Evolutionary conservation across 2,329 filamentous ascomycete species (phyloP).

Genomic region (Fusarium globosum): DNA sequence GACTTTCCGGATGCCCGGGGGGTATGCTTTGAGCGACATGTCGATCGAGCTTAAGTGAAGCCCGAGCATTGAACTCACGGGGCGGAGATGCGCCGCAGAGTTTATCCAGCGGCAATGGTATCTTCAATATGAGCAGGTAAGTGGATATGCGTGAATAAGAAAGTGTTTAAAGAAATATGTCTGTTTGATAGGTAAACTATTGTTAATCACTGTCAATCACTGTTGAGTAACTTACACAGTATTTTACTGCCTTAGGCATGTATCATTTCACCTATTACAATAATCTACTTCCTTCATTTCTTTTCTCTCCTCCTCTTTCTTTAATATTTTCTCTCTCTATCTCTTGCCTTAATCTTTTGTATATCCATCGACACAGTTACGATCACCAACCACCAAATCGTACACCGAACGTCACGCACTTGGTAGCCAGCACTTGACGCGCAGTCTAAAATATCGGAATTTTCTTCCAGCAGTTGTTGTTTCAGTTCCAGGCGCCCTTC

Average conservation of each 20-base stretch:
- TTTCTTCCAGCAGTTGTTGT: neutral
- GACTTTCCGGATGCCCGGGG: too few species aligned
- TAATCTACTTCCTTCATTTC: neutral
- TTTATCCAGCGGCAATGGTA: too few species aligned
- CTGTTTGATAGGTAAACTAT: neutral
- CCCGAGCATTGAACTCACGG: too few species aligned
- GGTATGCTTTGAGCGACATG: too few species aligned
- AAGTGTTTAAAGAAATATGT: neutral
- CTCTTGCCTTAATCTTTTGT: neutral
- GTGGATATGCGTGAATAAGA: neutral
- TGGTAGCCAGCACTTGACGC: neutral
- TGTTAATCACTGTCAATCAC: neutral
- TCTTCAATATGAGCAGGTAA: neutral
- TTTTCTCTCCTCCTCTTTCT: neutral
- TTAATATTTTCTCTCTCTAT: neutral
- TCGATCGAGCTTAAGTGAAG: too few species aligned
- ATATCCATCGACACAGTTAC: neutral
- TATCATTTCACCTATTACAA: neutral
- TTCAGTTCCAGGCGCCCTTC: neutral
- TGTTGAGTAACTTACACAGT: neutral
- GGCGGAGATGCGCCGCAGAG: too few species aligned
- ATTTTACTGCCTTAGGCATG: neutral
- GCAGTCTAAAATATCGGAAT: neutral
- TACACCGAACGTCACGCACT: neutral
- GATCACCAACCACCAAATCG: neutral